phyloP scores from a whole-genome alignment of 768 basidiomycete genomes.

The Suillus tomentosus region DNA sequence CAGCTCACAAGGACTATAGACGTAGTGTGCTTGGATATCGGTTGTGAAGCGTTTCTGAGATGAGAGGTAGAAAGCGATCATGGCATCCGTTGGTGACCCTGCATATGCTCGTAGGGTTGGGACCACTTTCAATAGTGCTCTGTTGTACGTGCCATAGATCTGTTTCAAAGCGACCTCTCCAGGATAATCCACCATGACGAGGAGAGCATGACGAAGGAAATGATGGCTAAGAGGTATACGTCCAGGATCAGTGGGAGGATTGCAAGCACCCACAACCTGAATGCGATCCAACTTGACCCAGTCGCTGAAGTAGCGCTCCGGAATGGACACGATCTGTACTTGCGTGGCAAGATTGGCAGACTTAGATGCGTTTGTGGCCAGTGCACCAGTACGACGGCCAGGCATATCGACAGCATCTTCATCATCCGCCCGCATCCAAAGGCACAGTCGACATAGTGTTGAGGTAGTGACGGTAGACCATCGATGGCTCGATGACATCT shows the following conservation, averaged over 20 bases:
- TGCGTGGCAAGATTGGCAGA: slow-evolving; percentile 74
- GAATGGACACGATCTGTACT: slow-evolving; percentile 68
- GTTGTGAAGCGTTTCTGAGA: slow-evolving; percentile 96
- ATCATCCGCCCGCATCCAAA: slow-evolving; percentile 87
- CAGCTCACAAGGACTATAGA: slow-evolving; percentile 98
- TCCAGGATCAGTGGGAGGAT: slow-evolving; percentile 98
- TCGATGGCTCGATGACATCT: slow-evolving; percentile 85
- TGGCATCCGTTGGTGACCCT: slow-evolving; percentile 93
- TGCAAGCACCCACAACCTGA: slow-evolving; percentile 99
- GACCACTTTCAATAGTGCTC: slow-evolving; percentile 92
- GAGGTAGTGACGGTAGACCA: slow-evolving; percentile 92
- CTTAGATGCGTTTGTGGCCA: slow-evolving; percentile 45
- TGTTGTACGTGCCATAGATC: slow-evolving; percentile 98
- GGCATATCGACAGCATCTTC: slow-evolving; percentile 69
- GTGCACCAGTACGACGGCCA: slow-evolving; percentile 57
- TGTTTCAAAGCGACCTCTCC: slow-evolving; percentile 96
- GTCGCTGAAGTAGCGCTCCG: slow-evolving; percentile 81
- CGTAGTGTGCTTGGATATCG: slow-evolving; percentile 97
- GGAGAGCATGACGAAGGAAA: slow-evolving; percentile 95
- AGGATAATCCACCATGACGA: slow-evolving; percentile 99
- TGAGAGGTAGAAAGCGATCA: slow-evolving; percentile 93
- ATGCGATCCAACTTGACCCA: slow-evolving; percentile 99
- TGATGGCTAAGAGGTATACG: slow-evolving; percentile 96
- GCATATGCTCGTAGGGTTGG: slow-evolving; percentile 92
- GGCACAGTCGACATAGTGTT: slow-evolving; percentile 71